Conservation (phyloP, 176 grass and related monocot genomes). For the Lolium perenne region DNA sequence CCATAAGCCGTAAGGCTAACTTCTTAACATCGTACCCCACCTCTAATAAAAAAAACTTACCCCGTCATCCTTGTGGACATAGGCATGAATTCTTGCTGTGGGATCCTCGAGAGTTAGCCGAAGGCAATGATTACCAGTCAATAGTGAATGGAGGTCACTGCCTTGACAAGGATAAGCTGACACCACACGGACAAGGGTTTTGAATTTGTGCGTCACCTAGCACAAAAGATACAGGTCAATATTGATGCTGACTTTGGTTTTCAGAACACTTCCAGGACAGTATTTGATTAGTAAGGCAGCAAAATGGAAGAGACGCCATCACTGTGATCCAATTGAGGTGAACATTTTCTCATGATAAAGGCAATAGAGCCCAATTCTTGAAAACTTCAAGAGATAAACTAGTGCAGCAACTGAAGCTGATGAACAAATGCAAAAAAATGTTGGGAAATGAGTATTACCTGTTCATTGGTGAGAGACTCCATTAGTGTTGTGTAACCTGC, state of each 20-base stretch:
- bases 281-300: neutral
- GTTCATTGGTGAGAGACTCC: conserved; percentile 64
- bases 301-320: neutral
- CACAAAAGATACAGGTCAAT: conserved; percentile 24
- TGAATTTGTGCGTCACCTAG: conserved; percentile 71
- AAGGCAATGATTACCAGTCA: conserved; percentile 38
- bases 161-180: conserved; percentile 57
- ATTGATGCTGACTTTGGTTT: conserved; percentile 6
- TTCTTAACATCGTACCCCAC: conserved; percentile 54
- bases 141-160: conserved; percentile 42
- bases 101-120: conserved; percentile 80
- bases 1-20: conserved; percentile 15
- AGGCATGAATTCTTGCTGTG: conserved; percentile 80
- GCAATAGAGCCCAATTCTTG: neutral
- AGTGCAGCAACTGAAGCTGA: conserved; percentile 2
- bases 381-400: neutral
- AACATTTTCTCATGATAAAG: conserved; percentile 9
- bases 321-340: neutral
- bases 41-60: conserved; percentile 38
- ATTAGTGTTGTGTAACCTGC: conserved; percentile 64
- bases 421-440: conserved; percentile 13
- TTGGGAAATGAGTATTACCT: conserved; percentile 56
- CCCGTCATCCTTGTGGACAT: conserved; percentile 58
- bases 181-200: conserved; percentile 78
- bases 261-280: neutral